Conservation (phyloP, 2,329 filamentous ascomycete species). For the Colletotrichum kahawae region DNA sequence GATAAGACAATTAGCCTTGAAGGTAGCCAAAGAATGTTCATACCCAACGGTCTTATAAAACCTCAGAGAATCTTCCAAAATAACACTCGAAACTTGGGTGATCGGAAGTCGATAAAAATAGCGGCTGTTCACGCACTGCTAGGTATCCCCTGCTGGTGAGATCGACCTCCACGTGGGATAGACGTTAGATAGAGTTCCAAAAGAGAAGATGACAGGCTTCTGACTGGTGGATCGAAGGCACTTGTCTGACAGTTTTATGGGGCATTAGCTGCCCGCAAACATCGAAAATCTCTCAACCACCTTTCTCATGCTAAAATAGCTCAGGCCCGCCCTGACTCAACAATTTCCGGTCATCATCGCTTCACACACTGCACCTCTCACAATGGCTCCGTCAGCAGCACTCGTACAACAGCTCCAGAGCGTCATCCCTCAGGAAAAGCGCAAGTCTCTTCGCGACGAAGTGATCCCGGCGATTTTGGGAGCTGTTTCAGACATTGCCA, state of each 20-base stretch:
- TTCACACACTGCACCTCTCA: not conserved
- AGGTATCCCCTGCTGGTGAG: not conserved
- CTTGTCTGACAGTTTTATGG: not conserved
- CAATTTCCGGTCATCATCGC: not conserved
- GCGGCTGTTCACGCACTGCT: not conserved
- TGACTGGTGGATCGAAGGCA: conserved; percentile 2
- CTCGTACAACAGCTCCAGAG: conserved; percentile 24
- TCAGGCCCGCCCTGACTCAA: conserved; percentile 9
- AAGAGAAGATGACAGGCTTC: not conserved
- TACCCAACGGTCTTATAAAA: too few species aligned
- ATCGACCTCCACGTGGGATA: not conserved
- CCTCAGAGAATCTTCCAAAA: too few species aligned
- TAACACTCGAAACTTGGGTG: too few species aligned
- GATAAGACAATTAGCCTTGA: not conserved
- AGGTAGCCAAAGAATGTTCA: not conserved
- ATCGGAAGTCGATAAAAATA: not conserved
- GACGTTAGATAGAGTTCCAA: not conserved
- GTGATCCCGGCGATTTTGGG: conserved; percentile 55
- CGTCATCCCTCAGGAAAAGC: conserved; percentile 25
- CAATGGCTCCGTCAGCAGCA: not conserved
- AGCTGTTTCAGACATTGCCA: conserved; percentile 49
- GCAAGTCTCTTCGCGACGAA: conserved; percentile 42
- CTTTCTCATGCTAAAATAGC: conserved; percentile 13
- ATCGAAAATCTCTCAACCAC: conserved; percentile 16
- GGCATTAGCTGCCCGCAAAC: not conserved